phyloP scores from a whole-genome alignment of 2,329 filamentous ascomycete genomes.

The Penicillium aurantiogriseum region DNA sequence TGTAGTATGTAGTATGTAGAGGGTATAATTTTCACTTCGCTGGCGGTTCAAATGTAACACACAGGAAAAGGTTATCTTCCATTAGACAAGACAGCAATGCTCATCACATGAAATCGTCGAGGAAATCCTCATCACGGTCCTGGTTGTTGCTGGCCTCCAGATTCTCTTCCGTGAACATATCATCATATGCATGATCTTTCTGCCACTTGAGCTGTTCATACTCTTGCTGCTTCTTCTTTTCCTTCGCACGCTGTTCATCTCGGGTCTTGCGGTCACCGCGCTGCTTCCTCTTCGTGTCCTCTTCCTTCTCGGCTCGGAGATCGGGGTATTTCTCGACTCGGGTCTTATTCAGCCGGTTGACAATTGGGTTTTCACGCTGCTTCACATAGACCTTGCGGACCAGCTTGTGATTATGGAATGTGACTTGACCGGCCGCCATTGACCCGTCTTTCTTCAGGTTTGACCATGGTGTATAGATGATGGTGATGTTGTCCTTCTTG shows the following conservation, averaged over 20 bases:
- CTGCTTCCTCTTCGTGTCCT: slow-evolving; percentile 67
- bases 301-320: slow-evolving; percentile 76
- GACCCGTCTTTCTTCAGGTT: slow-evolving; percentile 93
- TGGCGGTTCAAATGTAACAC: neutral
- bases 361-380: slow-evolving; percentile 79
- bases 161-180: slow-evolving; percentile 80
- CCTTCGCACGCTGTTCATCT: slow-evolving; percentile 41
- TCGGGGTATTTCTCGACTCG: slow-evolving; percentile 85
- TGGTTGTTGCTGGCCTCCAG: slow-evolving; percentile 79
- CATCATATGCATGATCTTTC: slow-evolving; percentile 97
- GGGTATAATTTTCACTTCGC: slow-evolving; percentile 10
- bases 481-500: slow-evolving; percentile 95
- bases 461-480: slow-evolving; percentile 97
- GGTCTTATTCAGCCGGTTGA: slow-evolving; percentile 99
- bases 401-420: slow-evolving; percentile 82
- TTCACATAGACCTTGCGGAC: slow-evolving; percentile 80
- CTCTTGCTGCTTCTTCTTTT: slow-evolving; percentile 61
- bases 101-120: slow-evolving; percentile 89
- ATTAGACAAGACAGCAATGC: neutral
- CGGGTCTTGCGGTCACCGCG: slow-evolving; percentile 58
- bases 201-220: slow-evolving; percentile 87
- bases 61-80: neutral
- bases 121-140: slow-evolving; percentile 68
- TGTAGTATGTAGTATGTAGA: neutral
- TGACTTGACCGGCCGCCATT: slow-evolving; percentile 93